A percentile compares a stretch with the other conserved stretches of the same genome.
Evolutionary conservation across 192 early-diverging fungal genomes (phyloP).

Genomic region (Phlyctochytrium bullatum): DNA sequence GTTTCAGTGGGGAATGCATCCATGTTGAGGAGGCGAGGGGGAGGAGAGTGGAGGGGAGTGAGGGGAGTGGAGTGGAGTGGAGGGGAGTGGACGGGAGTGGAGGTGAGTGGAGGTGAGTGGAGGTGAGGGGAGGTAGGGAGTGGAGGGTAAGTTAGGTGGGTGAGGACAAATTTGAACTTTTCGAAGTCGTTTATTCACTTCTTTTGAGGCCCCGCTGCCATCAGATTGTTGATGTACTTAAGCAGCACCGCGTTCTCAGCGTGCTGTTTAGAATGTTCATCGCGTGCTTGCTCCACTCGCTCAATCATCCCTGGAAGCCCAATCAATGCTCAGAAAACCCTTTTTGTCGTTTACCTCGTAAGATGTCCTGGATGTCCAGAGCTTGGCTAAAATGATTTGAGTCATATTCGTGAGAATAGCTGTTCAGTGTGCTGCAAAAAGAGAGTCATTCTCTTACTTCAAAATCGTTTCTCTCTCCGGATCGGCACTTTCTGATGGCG

Average conservation of each 20-base stretch:
- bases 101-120: too few relatives aligned
- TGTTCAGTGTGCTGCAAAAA: background rate
- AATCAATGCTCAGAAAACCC: too few relatives aligned
- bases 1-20: too few relatives aligned
- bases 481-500: background rate
- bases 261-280: conserved; percentile 22
- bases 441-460: conserved; percentile 3
- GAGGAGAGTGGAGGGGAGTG: too few relatives aligned
- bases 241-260: conserved; percentile 41
- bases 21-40: too few relatives aligned
- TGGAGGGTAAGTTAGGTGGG: too few relatives aligned
- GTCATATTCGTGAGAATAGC: background rate
- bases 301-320: conserved; percentile 30
- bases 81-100: too few relatives aligned
- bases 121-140: too few relatives aligned
- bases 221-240: conserved; percentile 52
- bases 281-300: conserved; percentile 29
- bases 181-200: too few relatives aligned
- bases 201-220: conserved; percentile 18
- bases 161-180: too few relatives aligned
- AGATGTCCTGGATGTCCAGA: conserved; percentile 24
- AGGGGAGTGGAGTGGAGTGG: too few relatives aligned
- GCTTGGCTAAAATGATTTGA: conserved; percentile 15
- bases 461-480: background rate
- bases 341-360: conserved; percentile 10